Conservation (phyloP, 495 filamentous ascomycete genomes). For the Aspergillus bertholletiae region DNA sequence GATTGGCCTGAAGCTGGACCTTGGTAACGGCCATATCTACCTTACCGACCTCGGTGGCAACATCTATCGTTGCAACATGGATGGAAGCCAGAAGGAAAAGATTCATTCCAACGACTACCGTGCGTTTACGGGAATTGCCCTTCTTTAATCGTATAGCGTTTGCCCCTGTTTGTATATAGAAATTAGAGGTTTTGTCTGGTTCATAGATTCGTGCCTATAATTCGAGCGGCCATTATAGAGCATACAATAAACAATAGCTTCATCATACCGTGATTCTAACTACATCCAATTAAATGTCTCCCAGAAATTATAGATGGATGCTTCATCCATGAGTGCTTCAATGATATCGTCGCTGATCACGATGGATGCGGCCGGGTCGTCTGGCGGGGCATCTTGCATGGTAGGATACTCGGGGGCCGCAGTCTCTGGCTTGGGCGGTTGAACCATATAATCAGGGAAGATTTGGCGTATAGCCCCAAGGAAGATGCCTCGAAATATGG, state of each 20-base stretch:
- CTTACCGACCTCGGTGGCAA: slow-evolving; percentile 46
- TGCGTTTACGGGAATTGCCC: slow-evolving; percentile 29
- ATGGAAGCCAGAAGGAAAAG: slow-evolving; percentile 32
- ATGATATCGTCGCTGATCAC: slow-evolving; percentile 15
- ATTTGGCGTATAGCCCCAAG: slow-evolving; percentile 27
- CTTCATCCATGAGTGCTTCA: slow-evolving; percentile 26
- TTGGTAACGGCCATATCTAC: slow-evolving; percentile 34
- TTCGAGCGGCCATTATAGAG: not conserved
- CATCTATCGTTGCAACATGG: slow-evolving; percentile 42
- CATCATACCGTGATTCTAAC: not conserved
- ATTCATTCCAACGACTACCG: slow-evolving; percentile 20
- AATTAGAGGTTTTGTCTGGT: not conserved
- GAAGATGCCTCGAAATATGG: slow-evolving; percentile 32
- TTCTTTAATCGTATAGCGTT: not conserved
- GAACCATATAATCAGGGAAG: slow-evolving; percentile 16
- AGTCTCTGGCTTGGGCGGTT: not conserved
- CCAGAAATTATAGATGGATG: slow-evolving; percentile 29
- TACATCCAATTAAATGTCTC: slow-evolving; percentile 14
- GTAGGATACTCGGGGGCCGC: not conserved
- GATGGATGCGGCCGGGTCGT: slow-evolving; percentile 1
- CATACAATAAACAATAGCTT: not conserved
- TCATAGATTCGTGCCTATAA: not conserved
- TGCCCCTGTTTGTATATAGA: not conserved
- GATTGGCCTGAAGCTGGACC: slow-evolving; percentile 48
- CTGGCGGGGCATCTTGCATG: not conserved